phyloP scores from a whole-genome alignment of 306 rosid species.

The Adenanthera pavonina region DNA sequence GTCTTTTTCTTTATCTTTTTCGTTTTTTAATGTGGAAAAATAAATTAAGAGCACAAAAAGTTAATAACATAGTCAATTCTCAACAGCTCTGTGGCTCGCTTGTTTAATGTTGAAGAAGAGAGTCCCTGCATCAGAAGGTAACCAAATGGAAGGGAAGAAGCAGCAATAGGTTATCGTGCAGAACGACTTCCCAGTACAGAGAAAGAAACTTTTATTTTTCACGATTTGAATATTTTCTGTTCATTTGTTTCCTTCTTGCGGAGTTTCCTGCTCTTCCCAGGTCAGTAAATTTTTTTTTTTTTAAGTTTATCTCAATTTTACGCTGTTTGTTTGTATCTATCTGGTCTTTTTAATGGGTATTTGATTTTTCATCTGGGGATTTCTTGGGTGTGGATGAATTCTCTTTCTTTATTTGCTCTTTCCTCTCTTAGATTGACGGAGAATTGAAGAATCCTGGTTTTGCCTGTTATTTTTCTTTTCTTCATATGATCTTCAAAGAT shows the following conservation, averaged over 20 bases:
- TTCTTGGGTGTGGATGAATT: neutral
- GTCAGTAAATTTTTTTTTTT: slow-evolving; percentile 37
- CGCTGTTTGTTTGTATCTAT: slow-evolving; percentile 15
- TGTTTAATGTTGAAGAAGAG: slow-evolving; percentile 46
- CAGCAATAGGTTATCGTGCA: slow-evolving; percentile 45
- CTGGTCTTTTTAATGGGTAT: slow-evolving; percentile 16
- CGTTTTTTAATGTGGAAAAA: neutral
- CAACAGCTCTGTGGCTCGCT: slow-evolving; percentile 21
- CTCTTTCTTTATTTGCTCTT: neutral
- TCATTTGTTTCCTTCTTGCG: slow-evolving; percentile 33
- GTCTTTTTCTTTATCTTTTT: neutral
- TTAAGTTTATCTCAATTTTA: slow-evolving; percentile 22
- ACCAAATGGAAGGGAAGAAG: slow-evolving; percentile 39
- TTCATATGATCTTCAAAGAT: neutral
- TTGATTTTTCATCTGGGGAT: slow-evolving; percentile 32
- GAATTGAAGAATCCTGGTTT: slow-evolving; percentile 35
- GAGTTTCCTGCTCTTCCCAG: slow-evolving; percentile 43
- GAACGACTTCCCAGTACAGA: slow-evolving; percentile 34
- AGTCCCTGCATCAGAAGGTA: slow-evolving; percentile 19
- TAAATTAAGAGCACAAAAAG: neutral
- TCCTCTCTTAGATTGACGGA: slow-evolving; percentile 1
- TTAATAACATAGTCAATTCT: slow-evolving; percentile 40
- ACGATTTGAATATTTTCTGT: slow-evolving; percentile 15
- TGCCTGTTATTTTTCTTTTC: slow-evolving; percentile 21
- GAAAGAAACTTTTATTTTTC: slow-evolving; percentile 17